A percentile compares a stretch with the other conserved stretches of the same genome.
These are phyloP conservation scores for Prototheca stagnorum DNA, from an alignment of 163 green algal species.

Conservation along the genomic window DNA sequence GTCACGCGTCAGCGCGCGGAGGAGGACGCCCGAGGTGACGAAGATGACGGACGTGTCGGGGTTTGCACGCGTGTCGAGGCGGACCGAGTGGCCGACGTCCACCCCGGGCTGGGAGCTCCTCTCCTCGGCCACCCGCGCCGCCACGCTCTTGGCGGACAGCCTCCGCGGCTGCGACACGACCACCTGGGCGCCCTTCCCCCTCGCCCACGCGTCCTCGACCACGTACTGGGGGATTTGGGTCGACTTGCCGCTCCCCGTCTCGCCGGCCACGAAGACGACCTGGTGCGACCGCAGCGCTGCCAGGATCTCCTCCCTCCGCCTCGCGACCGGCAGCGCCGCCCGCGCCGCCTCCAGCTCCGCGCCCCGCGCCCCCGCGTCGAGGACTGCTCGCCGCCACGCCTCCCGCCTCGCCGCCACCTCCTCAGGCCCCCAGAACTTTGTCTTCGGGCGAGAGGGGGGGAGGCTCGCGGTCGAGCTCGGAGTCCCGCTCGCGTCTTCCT, in stretches of 20 bases:
- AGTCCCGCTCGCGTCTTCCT: not conserved
- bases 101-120: constrained; percentile 53
- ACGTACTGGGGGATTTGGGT: constrained; percentile 67
- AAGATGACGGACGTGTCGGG: constrained; percentile 49
- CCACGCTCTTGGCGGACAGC: constrained; percentile 69
- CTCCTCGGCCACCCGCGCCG: constrained; percentile 74
- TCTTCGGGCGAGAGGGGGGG: too few species aligned
- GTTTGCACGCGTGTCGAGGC: constrained; percentile 37
- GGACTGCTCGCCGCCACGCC: constrained; percentile 7
- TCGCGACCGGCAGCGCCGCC: constrained; percentile 35
- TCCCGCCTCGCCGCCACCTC: constrained; percentile 11
- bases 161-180: constrained; percentile 63
- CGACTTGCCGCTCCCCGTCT: constrained; percentile 85
- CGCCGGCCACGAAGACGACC: constrained; percentile 68
- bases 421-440: too few species aligned
- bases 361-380: not conserved
- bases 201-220: constrained; percentile 34
- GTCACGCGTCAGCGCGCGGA: constrained; percentile 40
- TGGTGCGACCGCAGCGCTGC: constrained; percentile 28
- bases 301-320: constrained; percentile 31
- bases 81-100: constrained; percentile 72
- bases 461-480: not conserved
- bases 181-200: constrained; percentile 19
- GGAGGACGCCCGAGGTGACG: constrained; percentile 71
- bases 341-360: constrained; percentile 9